Conservation (phyloP, 2,329 filamentous ascomycete species). For the Blastomyces parvus region DNA sequence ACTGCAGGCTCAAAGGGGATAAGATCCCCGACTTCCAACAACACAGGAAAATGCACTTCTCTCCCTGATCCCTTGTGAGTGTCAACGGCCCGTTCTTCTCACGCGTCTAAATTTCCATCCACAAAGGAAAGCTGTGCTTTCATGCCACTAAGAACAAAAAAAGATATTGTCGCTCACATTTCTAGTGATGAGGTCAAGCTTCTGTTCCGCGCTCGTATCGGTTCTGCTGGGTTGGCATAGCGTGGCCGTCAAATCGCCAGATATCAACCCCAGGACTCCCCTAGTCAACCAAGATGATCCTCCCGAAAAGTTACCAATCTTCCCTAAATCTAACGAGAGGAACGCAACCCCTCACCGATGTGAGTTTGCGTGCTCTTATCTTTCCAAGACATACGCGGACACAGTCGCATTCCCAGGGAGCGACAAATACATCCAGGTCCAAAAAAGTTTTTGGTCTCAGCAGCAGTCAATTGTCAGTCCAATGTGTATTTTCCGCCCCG, state of each 20-base stretch:
- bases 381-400: conserved; percentile 1
- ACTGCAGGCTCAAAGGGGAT: not conserved
- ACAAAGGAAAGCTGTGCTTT: not conserved
- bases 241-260: not conserved
- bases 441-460: conserved; percentile 26
- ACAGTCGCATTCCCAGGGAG: not conserved
- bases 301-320: not conserved
- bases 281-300: not conserved
- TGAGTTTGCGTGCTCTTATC: not conserved
- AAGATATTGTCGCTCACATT: not conserved
- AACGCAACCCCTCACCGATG: not conserved
- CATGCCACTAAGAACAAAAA: not conserved
- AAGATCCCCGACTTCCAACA: not conserved
- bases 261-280: not conserved
- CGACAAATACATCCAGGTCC: conserved; percentile 12
- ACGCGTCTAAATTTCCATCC: too few relatives aligned
- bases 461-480: conserved; percentile 30
- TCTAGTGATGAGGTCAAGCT: not conserved
- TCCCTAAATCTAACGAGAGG: not conserved
- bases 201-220: not conserved
- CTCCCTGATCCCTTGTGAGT: not conserved
- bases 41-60: not conserved
- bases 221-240: not conserved
- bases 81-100: not conserved
- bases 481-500: conserved; percentile 28